Evolutionary conservation across 2,329 filamentous ascomycete species (phyloP), one percentile per base, ranked within the genome.

Genomic region (Fusarium oligoseptatum): DNA sequence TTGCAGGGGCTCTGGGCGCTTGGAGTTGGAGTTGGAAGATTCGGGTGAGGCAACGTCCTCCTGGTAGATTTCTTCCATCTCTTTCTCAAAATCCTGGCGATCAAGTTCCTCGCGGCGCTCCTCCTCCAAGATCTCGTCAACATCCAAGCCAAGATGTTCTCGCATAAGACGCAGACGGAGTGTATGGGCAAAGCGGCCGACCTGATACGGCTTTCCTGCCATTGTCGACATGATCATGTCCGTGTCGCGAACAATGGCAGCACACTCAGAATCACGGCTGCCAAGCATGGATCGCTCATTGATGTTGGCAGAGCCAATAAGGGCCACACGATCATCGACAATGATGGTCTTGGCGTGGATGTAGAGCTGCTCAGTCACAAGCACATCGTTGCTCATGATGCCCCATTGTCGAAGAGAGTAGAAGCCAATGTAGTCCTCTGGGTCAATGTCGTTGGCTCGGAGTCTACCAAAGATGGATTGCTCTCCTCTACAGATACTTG

Each of bases 251-350:
- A 99, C 94, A 50, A 98, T 89, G 8, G 95, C 93, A 6, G 96
- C 97, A 72, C 94, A 92, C 83, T 99, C 97, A 0, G 96, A 98
- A 82, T 99, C 97, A 78, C 97, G 91, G 58, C 91, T 93, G 10
- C 97, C 97, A 71, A 98, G 83, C 95, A 98, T 95, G 8, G 96
- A 98, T 55, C 97, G 92, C 83, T 99, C 97, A 79, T 99, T 99
- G 87, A 99, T 98, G 81, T 99, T 99, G 63, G 97, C 97, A 55
- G 96, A 98, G 20, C 97, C 97, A 77, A 99, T 99, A 71, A 99
- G 92, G 22, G 93, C 96, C 67, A 97, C 91, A 37, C 96, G 91
- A 80, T 99, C 97, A 82, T 99, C 97, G 6, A 98, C 96, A 66
- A 99, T 90, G 87, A 98, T 98, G 75, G 93, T 93, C 84, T 99